A percentile compares a stretch with the other conserved stretches of the same genome.
phyloP scores from a whole-genome alignment of 139 green algal species.

The Ettlia oleoabundans region DNA sequence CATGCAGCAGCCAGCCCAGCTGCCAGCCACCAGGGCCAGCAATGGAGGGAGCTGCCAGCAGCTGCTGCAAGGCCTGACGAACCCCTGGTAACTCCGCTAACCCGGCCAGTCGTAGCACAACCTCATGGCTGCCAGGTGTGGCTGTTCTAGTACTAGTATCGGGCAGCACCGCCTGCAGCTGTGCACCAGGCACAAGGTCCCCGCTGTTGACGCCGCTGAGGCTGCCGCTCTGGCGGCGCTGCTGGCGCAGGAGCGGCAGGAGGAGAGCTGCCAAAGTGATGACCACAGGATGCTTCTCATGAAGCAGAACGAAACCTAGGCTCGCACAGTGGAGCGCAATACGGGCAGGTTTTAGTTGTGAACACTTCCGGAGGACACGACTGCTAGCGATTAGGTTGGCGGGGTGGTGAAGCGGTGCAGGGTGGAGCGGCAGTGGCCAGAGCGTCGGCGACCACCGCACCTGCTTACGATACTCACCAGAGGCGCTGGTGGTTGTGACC shows the following conservation, averaged over 20 bases:
- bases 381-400: too few species aligned
- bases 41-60: constrained; percentile 20
- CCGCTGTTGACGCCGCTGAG: neutral
- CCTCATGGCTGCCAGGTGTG: neutral
- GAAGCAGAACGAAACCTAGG: constrained; percentile 17
- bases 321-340: too few species aligned
- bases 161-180: neutral
- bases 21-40: constrained; percentile 10
- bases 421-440: neutral
- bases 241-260: constrained; percentile 13
- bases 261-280: neutral
- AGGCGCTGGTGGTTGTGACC: constrained; percentile 37
- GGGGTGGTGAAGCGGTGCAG: neutral
- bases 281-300: neutral
- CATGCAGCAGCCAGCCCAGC: constrained; percentile 14
- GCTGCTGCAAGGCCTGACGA: neutral
- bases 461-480: constrained; percentile 17
- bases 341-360: too few species aligned
- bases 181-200: constrained; percentile 11
- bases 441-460: neutral
- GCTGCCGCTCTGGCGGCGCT: neutral
- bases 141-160: neutral
- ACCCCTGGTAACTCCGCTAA: constrained; percentile 22
- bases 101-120: neutral
- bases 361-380: too few species aligned